Conservation (phyloP, 2,329 filamentous ascomycete species). For the Alternaria arbusti region DNA sequence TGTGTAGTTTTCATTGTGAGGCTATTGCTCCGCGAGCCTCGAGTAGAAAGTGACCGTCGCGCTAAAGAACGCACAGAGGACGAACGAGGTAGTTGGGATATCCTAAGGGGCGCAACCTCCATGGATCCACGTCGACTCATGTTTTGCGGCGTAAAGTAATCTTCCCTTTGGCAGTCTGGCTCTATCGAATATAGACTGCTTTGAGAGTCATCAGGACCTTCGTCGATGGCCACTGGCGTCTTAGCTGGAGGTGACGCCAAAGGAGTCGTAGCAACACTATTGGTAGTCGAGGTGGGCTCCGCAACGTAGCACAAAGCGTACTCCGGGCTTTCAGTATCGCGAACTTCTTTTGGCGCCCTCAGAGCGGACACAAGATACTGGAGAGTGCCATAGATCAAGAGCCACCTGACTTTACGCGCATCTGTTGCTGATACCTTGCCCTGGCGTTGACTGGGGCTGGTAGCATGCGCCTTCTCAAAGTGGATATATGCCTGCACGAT, state of each 20-base stretch:
- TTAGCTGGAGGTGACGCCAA: constrained; percentile 14
- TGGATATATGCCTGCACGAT: constrained; percentile 72
- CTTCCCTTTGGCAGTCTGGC: constrained; percentile 56
- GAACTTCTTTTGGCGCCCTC: constrained; percentile 66
- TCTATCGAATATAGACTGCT: constrained; percentile 40
- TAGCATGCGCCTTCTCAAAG: constrained; percentile 68
- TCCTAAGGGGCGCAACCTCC: constrained; percentile 38
- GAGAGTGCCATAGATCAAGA: constrained; percentile 74
- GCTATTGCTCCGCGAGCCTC: constrained; percentile 38
- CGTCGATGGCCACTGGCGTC: constrained; percentile 22
- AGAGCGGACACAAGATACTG: constrained; percentile 74
- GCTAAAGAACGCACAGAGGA: constrained; percentile 46
- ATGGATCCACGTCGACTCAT: constrained; percentile 36
- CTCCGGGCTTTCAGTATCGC: constrained; percentile 60
- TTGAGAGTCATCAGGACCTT: constrained; percentile 17
- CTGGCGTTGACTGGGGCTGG: constrained; percentile 60
- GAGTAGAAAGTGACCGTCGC: constrained; percentile 37
- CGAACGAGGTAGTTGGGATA: constrained; percentile 36
- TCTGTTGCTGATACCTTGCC: constrained; percentile 68
- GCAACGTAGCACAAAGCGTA: constrained; percentile 65
- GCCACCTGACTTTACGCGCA: constrained; percentile 78
- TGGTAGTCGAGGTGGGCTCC: constrained; percentile 48
- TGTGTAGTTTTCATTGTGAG: constrained; percentile 27
- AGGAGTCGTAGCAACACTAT: constrained; percentile 20
- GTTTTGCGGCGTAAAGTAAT: constrained; percentile 40